Evolutionary conservation across 2,329 filamentous ascomycete genomes (phyloP), one percentile per base, ranked within the genome.

Genomic region (Emericellopsis atlantica): DNA sequence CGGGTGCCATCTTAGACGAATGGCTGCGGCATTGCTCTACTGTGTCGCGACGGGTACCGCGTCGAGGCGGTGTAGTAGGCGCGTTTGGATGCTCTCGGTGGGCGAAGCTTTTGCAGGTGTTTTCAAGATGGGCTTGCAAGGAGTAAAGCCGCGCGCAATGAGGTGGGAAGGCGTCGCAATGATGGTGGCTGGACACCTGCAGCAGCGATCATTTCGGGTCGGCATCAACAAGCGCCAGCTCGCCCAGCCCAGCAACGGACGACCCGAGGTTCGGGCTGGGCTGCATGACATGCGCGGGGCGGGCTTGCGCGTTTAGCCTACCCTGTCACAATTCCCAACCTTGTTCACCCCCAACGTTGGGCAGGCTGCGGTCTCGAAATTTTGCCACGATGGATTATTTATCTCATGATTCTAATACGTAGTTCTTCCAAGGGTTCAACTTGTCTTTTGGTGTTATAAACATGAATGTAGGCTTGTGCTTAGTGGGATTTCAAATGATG

Each of bases 1-100:
- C 76, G 46, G 68, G 67, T 55, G 75, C 74, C 74, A 79, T 79
- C 26, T 57, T 62, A 65, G 45, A 48, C 51, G 47, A 44, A 49
- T 44, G 45, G 47, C 48, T 57, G 50, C 57, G 54, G 57, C 60
- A 62, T 62, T 41, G 54, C 58, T 21, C 21, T 26, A 5, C 26
- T 21, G 32, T 15, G 21, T 24, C 32, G n/a, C n/a, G 32, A 15
- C n/a, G 9, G 32, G 32, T 11, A 21, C n/a, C 4, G 32, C 32
- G 26, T 9, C 26, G 18, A 14, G 29, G 16, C 16, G 38, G 26
- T 18, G 26, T 24, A 37, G 21, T 14, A 16, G 35, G 16, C 5
- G 15, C 35, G 35, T 23, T 14, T 35, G 18, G 3, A n/a, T 15
- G n/a, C 9, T 21, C 5, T 21, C 10, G 9, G 36, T 37, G 10